These are phyloP conservation scores for Aspergillus niger DNA, from an alignment of 2,329 filamentous ascomycete genomes.

Conservation along the genomic window DNA sequence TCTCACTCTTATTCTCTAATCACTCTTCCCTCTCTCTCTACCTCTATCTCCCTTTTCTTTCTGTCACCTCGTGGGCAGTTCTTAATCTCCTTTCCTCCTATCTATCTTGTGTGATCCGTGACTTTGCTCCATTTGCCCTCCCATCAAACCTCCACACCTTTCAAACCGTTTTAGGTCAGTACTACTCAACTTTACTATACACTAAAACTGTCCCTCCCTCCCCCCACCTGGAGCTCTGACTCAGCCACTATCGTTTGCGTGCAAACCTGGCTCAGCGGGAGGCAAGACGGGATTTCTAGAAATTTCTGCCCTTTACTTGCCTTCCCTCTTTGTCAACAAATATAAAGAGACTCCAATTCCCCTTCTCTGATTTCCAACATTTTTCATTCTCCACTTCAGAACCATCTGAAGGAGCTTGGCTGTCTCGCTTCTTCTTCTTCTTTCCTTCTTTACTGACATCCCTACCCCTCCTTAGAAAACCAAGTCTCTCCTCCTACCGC, in stretches of 20 bases:
- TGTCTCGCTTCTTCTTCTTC: not conserved
- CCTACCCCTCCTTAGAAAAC: conserved; percentile 16
- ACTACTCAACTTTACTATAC: not conserved
- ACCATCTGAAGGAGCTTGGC: not conserved
- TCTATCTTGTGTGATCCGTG: not conserved
- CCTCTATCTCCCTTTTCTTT: conserved; percentile 12
- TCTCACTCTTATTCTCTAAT: conserved; percentile 8
- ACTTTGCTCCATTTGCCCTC: conserved; percentile 11
- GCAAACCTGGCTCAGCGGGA: conserved; percentile 3
- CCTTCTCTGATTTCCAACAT: not conserved
- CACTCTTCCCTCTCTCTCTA: conserved; percentile 14
- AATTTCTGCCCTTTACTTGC: not conserved
- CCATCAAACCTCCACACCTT: not conserved
- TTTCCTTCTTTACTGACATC: not conserved
- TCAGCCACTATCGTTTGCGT: conserved; percentile 9
- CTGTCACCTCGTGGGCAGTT: not conserved
- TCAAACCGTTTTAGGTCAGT: conserved; percentile 12
- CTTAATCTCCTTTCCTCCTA: not conserved
- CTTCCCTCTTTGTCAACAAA: not conserved
- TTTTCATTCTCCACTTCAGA: not conserved
- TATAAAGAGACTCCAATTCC: not conserved
- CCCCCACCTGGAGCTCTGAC: conserved; percentile 6
- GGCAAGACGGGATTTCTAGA: not conserved
- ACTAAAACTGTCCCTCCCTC: conserved; percentile 5
- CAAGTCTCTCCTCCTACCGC: conserved; percentile 20